phyloP scores from a whole-genome alignment of 257 asterid species.

The Forsythia suspensa region DNA sequence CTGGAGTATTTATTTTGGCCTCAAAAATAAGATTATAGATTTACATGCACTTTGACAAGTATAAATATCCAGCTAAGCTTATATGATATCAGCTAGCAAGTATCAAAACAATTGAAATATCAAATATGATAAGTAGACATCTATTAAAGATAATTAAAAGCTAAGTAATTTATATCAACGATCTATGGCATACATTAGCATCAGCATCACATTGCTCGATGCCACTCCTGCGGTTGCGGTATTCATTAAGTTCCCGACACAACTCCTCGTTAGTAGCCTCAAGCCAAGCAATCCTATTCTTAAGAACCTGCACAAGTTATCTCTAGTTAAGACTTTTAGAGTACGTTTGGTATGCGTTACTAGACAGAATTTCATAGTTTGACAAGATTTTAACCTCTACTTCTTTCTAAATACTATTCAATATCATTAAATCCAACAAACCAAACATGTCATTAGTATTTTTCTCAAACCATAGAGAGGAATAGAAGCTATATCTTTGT shows the following conservation, averaged over 20 bases:
- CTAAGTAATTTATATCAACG: background rate
- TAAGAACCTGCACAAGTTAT: conserved; percentile 64
- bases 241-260: conserved; percentile 74
- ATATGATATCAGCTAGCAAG: background rate
- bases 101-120: background rate
- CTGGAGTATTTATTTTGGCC: conserved; percentile 36
- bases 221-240: conserved; percentile 55
- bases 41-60: background rate
- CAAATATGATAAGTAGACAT: background rate
- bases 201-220: conserved; percentile 57
- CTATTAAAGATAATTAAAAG: conserved; percentile 5
- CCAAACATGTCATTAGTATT: background rate
- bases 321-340: conserved; percentile 15
- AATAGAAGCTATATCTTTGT: background rate
- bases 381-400: background rate
- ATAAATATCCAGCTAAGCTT: background rate
- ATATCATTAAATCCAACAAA: background rate
- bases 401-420: background rate
- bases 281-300: conserved; percentile 86
- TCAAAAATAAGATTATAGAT: background rate
- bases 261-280: conserved; percentile 92
- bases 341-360: background rate
- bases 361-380: background rate
- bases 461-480: background rate
- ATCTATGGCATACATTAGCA: conserved; percentile 46